These are phyloP conservation scores for Aspergillus olivimuriae DNA, from an alignment of 495 filamentous ascomycete species.

Conservation along the genomic window DNA sequence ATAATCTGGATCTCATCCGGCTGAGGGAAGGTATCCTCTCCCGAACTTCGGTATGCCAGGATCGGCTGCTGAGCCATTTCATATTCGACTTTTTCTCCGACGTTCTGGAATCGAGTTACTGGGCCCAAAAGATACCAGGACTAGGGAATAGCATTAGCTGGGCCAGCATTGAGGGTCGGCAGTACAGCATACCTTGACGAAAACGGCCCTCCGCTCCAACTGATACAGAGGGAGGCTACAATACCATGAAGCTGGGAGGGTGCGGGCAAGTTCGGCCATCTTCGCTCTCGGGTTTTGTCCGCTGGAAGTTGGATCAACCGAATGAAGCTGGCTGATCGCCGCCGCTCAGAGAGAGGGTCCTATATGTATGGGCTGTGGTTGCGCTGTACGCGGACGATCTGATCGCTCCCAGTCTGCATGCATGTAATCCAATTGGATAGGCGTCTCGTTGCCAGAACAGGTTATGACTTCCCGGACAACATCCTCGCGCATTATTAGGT, in stretches of 20 bases:
- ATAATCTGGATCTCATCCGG: slow-evolving; percentile 36
- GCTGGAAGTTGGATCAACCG: slow-evolving; percentile 3
- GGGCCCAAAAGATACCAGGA: slow-evolving; percentile 61
- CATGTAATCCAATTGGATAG: slow-evolving; percentile 9
- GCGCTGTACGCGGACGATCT: slow-evolving; percentile 3
- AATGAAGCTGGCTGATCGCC: slow-evolving; percentile 1
- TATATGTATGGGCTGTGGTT: not conserved
- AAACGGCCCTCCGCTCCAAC: slow-evolving; percentile 50
- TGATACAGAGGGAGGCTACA: slow-evolving; percentile 38
- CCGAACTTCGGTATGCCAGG: slow-evolving; percentile 34
- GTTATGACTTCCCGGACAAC: slow-evolving; percentile 30
- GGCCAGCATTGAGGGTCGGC: not conserved
- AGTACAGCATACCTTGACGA: slow-evolving; percentile 37
- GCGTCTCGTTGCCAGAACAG: slow-evolving; percentile 34
- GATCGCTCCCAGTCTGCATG: slow-evolving; percentile 1
- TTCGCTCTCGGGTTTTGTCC: slow-evolving; percentile 2
- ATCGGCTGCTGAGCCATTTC: slow-evolving; percentile 50
- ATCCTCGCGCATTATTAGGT: not conserved
- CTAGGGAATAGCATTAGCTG: slow-evolving; percentile 26
- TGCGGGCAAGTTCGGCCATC: slow-evolving; percentile 36
- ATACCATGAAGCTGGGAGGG: slow-evolving; percentile 41
- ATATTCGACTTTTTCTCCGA: slow-evolving; percentile 42
- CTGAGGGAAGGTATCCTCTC: slow-evolving; percentile 23
- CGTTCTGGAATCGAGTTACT: slow-evolving; percentile 44
- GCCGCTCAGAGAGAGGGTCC: not conserved